Conservation (phyloP, 331 rosid genomes). For the Erythrophleum ivorense region DNA sequence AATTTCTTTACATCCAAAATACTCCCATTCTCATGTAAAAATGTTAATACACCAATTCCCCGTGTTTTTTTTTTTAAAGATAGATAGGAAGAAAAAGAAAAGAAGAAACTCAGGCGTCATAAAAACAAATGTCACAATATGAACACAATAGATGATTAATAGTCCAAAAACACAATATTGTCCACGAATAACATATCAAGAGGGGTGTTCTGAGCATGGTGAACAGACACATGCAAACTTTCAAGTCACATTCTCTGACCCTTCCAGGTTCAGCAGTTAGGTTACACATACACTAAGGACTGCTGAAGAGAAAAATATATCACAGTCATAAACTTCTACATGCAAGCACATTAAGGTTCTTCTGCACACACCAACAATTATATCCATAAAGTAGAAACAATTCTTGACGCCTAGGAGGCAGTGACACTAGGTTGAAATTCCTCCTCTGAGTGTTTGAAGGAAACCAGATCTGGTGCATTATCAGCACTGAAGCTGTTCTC, state of each 20-base stretch:
- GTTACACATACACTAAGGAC: slow-evolving; percentile 21
- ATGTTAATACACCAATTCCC: background rate
- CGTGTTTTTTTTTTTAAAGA: background rate
- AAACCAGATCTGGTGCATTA: slow-evolving; percentile 38
- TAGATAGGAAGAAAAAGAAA: background rate
- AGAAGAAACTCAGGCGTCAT: background rate
- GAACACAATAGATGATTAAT: background rate
- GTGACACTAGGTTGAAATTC: slow-evolving; percentile 39
- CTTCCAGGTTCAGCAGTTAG: slow-evolving; percentile 24
- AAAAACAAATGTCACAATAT: background rate
- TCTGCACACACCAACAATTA: background rate
- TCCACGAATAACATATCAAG: slow-evolving; percentile 3
- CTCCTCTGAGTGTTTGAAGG: slow-evolving; percentile 40
- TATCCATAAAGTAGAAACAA: slow-evolving; percentile 17
- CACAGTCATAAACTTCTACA: slow-evolving; percentile 26
- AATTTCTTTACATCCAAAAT: background rate
- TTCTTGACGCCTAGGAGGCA: slow-evolving; percentile 30
- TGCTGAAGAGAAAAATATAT: slow-evolving; percentile 2
- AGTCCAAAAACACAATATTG: slow-evolving; percentile 22
- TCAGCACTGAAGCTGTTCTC: slow-evolving; percentile 34
- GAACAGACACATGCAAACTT: slow-evolving; percentile 31
- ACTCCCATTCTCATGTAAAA: background rate
- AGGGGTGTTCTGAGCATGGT: slow-evolving; percentile 5
- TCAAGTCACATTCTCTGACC: slow-evolving; percentile 37
- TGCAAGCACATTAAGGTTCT: slow-evolving; percentile 9